Conservation (phyloP, 1,139 yeast species). For the Starmera stellimalicola region DNA sequence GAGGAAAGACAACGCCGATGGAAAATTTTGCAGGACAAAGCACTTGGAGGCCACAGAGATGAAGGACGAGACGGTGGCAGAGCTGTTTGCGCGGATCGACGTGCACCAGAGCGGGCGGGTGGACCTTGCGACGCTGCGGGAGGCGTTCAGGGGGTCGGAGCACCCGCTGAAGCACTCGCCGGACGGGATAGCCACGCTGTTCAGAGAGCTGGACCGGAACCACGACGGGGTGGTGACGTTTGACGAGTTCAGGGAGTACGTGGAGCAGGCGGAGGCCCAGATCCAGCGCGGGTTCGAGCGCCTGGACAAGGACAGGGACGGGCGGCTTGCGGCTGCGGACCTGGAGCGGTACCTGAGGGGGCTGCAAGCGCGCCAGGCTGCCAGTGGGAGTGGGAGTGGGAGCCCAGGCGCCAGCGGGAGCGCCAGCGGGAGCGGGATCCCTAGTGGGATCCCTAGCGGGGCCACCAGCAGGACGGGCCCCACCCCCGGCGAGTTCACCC, state of each 20-base stretch:
- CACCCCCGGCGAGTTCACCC: slow-evolving; percentile 29
- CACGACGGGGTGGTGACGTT: slow-evolving; percentile 49
- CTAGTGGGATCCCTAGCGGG: background rate
- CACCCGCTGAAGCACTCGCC: slow-evolving; percentile 65
- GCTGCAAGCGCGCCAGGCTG: background rate
- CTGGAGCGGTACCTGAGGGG: slow-evolving; percentile 51
- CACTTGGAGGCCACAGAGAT: too few species aligned
- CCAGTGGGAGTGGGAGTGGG: background rate
- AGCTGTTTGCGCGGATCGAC: slow-evolving; percentile 39
- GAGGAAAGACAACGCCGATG: too few species aligned
- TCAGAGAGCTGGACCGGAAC: slow-evolving; percentile 48
- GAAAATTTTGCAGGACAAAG: too few species aligned
- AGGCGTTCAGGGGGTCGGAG: slow-evolving; percentile 42
- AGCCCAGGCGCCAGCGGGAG: background rate
- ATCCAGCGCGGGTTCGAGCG: slow-evolving; percentile 59
- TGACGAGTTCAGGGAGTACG: slow-evolving; percentile 52
- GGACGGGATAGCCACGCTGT: slow-evolving; percentile 46
- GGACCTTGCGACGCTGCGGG: slow-evolving; percentile 42
- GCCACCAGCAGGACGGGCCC: background rate
- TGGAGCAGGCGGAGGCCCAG: slow-evolving; percentile 56
- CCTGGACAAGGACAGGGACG: slow-evolving; percentile 72
- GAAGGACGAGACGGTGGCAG: too few species aligned
- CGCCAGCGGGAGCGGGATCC: background rate
- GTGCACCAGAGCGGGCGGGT: slow-evolving; percentile 44
- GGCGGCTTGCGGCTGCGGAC: slow-evolving; percentile 57